Conservation (phyloP, 257 asterid genomes). For the Rehmannia glutinosa region DNA sequence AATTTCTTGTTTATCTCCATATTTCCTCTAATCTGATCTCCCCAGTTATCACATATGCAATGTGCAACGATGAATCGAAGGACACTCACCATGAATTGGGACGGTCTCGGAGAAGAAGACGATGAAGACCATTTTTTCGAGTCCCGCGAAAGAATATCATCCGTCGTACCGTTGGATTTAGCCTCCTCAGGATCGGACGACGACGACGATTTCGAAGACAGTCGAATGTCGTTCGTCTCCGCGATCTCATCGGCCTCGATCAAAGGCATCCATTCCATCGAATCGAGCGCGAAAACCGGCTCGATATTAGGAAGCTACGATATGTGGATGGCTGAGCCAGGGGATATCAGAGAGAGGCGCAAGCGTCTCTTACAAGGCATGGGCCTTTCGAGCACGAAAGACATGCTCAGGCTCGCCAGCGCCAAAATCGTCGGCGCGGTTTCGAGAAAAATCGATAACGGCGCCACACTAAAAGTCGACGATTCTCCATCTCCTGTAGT, state of each 20-base stretch:
- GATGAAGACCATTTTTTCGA: conserved; percentile 85
- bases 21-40: not conserved
- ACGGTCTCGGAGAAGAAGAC: conserved; percentile 57
- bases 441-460: conserved; percentile 22
- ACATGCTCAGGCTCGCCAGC: conserved; percentile 52
- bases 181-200: conserved; percentile 51
- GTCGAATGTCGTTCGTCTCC: conserved; percentile 72
- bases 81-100: conserved; percentile 90
- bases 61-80: conserved; percentile 63
- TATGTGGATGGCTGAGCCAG: conserved; percentile 93
- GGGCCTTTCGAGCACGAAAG: conserved; percentile 79
- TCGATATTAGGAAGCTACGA: conserved; percentile 44
- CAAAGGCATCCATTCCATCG: conserved; percentile 14
- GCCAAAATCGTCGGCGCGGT: conserved; percentile 34
- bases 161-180: conserved; percentile 48
- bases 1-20: not conserved
- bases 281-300: conserved; percentile 18
- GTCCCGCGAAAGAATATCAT: conserved; percentile 49
- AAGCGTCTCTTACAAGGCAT: conserved; percentile 80
- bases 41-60: conserved; percentile 16
- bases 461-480: not conserved
- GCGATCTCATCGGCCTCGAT: conserved; percentile 40
- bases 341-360: conserved; percentile 77
- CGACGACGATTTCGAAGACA: conserved; percentile 60
- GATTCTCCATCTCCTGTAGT: conserved; percentile 6